These are phyloP conservation scores for Laetiporus sulphureus DNA, from an alignment of 1,284 basidiomycete species.

Conservation along the genomic window DNA sequence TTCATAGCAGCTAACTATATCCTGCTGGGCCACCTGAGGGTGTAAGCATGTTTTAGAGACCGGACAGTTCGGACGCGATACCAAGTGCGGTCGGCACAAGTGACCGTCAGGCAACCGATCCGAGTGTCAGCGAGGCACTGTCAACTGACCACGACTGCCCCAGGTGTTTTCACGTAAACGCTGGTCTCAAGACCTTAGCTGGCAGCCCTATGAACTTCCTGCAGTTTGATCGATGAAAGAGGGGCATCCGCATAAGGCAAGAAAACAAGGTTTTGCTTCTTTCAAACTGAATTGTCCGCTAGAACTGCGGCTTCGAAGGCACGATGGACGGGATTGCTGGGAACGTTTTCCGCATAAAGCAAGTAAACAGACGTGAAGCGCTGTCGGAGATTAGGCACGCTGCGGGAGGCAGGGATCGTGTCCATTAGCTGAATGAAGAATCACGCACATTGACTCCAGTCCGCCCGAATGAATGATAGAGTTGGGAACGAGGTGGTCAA, in stretches of 20 bases:
- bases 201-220: conserved; percentile 3
- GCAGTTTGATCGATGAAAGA: conserved; percentile 8
- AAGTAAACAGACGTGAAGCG: conserved; percentile 1
- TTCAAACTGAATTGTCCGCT: not conserved
- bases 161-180: conserved; percentile 3
- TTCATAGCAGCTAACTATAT: no score
- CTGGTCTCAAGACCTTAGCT: conserved; percentile 6
- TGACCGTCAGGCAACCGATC: conserved; percentile 5
- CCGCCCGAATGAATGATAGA: conserved; percentile 5
- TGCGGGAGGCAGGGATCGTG: conserved; percentile 1
- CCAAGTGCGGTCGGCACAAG: not conserved
- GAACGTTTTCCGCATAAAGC: conserved; percentile 4
- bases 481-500: conserved; percentile 10
- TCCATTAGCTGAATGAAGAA: conserved; percentile 1
- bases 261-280: conserved; percentile 6
- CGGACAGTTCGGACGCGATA: not conserved
- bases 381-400: conserved; percentile 6
- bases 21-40: not conserved
- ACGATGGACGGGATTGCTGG: conserved; percentile 5
- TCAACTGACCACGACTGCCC: conserved; percentile 5
- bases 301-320: conserved; percentile 4
- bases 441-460: conserved; percentile 2
- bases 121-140: conserved; percentile 2
- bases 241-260: conserved; percentile 4
- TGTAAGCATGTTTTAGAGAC: not conserved